phyloP scores from a whole-genome alignment of 768 basidiomycete genomes.

The Tulasnella sp. region DNA sequence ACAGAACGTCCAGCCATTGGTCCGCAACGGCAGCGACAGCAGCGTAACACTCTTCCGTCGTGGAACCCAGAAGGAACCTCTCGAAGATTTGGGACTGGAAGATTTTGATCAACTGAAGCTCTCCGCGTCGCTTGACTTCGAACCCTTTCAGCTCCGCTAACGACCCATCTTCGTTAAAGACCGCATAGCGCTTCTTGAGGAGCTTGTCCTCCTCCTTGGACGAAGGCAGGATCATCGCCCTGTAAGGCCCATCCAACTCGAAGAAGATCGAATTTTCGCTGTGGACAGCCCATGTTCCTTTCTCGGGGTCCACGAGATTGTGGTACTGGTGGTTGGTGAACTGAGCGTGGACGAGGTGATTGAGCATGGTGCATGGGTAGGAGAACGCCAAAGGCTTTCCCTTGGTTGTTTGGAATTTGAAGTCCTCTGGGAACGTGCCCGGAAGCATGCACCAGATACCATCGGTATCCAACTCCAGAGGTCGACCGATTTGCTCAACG shows the following conservation, averaged over 20 bases:
- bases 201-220: conserved; percentile 99
- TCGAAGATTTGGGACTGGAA: conserved; percentile 99
- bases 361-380: conserved; percentile 99
- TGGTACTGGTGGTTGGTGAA: conserved; percentile 99
- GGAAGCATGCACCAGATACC: conserved; percentile 99
- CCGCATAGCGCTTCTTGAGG: conserved; percentile 97
- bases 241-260: conserved; percentile 97
- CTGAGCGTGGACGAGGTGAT: conserved; percentile 89
- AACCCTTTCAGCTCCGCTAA: conserved; percentile 99
- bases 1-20: conserved; percentile 96
- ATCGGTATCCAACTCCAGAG: conserved; percentile 95
- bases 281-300: conserved; percentile 78
- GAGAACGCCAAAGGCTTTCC: conserved; percentile 88
- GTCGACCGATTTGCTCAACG: conserved; percentile 96
- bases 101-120: conserved; percentile 97
- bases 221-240: conserved; percentile 97
- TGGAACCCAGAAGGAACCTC: conserved; percentile 89
- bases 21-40: conserved; percentile 87
- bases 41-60: conserved; percentile 91
- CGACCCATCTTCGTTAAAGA: conserved; percentile 95
- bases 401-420: conserved; percentile 83
- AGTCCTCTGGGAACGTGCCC: conserved; percentile 95
- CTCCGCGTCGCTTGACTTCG: conserved; percentile 96
- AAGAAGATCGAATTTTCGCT: conserved; percentile 99
- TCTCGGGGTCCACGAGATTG: conserved; percentile 70